Conservation (phyloP, 352 stramenopile species). For the Peronospora belbahrii region DNA sequence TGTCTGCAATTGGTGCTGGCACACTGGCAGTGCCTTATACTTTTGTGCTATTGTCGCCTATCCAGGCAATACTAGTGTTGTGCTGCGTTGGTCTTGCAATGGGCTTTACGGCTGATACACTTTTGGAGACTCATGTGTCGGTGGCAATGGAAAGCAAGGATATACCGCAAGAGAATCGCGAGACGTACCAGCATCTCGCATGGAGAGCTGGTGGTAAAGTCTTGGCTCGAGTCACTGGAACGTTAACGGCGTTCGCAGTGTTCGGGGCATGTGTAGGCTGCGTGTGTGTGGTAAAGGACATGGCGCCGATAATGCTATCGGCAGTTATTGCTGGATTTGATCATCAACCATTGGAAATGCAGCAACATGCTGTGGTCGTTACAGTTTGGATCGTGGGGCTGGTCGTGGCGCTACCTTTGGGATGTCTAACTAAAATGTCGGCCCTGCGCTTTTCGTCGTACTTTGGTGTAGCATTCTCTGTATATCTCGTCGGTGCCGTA, state of each 20-base stretch:
- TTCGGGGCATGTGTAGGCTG: slow-evolving; percentile 74
- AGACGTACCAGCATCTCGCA: slow-evolving; percentile 64
- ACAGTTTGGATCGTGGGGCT: slow-evolving; percentile 59
- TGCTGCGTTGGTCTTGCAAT: slow-evolving; percentile 49
- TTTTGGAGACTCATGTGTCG: slow-evolving; percentile 53
- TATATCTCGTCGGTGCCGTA: slow-evolving; percentile 62
- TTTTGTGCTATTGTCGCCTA: slow-evolving; percentile 43
- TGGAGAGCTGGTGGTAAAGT: slow-evolving; percentile 42
- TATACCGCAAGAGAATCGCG: slow-evolving; percentile 30
- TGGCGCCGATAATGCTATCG: slow-evolving; percentile 51
- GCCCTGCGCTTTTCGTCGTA: slow-evolving; percentile 70
- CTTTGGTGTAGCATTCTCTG: slow-evolving; percentile 54
- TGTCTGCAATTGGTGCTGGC: slow-evolving; percentile 49
- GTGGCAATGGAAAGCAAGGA: slow-evolving; percentile 21
- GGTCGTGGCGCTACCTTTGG: slow-evolving; percentile 50
- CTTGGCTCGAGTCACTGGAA: slow-evolving; percentile 44
- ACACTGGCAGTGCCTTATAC: slow-evolving; percentile 61
- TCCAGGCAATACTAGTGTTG: slow-evolving; percentile 37
- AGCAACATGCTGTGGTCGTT: slow-evolving; percentile 27
- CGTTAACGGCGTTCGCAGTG: slow-evolving; percentile 59
- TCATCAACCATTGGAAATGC: slow-evolving; percentile 17
- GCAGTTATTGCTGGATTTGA: slow-evolving; percentile 19
- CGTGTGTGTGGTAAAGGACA: slow-evolving; percentile 62
- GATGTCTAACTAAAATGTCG: slow-evolving; percentile 64
- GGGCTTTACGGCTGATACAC: slow-evolving; percentile 61